Evolutionary conservation across 169 alveolate species (phyloP).

Genomic region (Babesia bovis): DNA sequence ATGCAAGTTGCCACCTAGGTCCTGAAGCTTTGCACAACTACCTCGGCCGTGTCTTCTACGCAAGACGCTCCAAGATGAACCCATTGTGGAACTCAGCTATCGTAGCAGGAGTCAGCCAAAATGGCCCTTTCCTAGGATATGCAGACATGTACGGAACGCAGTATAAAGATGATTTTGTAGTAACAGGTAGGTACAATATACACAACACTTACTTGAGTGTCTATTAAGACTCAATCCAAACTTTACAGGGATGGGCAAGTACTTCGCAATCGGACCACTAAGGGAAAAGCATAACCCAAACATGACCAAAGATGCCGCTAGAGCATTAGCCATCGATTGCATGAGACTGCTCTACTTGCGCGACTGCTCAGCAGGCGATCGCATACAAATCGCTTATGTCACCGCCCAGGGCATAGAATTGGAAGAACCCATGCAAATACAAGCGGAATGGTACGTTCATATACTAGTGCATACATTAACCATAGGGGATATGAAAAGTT

Average conservation of each 20-base stretch:
- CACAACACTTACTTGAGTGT: not conserved
- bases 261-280: slow-evolving; percentile 70
- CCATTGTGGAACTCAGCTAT: slow-evolving; percentile 58
- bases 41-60: slow-evolving; percentile 51
- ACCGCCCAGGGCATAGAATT: slow-evolving; percentile 44
- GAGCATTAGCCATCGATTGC: slow-evolving; percentile 55
- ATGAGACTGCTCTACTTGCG: slow-evolving; percentile 58
- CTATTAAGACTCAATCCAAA: no score
- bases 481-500: slow-evolving; percentile 57
- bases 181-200: slow-evolving; percentile 57
- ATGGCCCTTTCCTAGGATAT: slow-evolving; percentile 58
- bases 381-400: slow-evolving; percentile 59
- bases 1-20: slow-evolving; percentile 19
- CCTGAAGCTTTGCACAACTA: slow-evolving; percentile 58
- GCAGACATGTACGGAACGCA: slow-evolving; percentile 63
- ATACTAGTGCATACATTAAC: not conserved
- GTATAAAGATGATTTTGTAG: slow-evolving; percentile 62
- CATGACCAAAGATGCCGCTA: slow-evolving; percentile 52
- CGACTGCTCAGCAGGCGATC: slow-evolving; percentile 63
- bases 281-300: slow-evolving; percentile 56
- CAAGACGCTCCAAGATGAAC: slow-evolving; percentile 56
- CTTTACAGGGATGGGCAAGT: slow-evolving; percentile 61
- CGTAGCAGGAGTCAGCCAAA: slow-evolving; percentile 44
- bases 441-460: slow-evolving; percentile 56
- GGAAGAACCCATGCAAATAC: slow-evolving; percentile 51